Percentiles rank a stretch among this genome's conserved stretches.
Evolutionary conservation across 345 rosid species (phyloP).

Genomic region (Euphorbia lathyris): DNA sequence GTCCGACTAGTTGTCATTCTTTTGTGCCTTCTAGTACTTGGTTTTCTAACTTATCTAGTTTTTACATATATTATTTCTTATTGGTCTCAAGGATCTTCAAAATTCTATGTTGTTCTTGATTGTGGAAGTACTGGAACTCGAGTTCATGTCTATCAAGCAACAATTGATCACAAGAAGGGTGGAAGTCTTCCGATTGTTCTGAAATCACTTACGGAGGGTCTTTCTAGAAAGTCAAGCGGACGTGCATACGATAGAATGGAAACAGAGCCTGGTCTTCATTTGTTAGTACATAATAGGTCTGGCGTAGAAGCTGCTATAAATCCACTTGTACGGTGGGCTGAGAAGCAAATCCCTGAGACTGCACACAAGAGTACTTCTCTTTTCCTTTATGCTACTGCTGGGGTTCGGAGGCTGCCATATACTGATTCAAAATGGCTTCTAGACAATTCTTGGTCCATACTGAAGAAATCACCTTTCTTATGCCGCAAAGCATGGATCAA

Average conservation of each 20-base stretch:
- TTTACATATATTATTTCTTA: conserved; percentile 56
- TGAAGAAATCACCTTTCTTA: conserved; percentile 70
- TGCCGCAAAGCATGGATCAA: conserved; percentile 77
- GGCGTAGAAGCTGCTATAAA: conserved; percentile 75
- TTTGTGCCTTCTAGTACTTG: conserved; percentile 54
- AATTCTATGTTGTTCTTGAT: conserved; percentile 88
- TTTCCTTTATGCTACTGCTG: conserved; percentile 94
- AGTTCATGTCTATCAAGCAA: conserved; percentile 73
- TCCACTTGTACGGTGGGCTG: conserved; percentile 89
- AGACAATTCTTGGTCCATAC: conserved; percentile 76
- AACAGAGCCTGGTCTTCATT: conserved; percentile 93
- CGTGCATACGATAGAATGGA: conserved; percentile 98
- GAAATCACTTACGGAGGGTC: conserved; percentile 66
- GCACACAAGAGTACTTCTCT: conserved; percentile 81
- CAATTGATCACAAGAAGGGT: conserved; percentile 51
- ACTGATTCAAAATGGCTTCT: conserved; percentile 91
- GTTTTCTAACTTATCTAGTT: conserved; percentile 52
- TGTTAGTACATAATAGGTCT: conserved; percentile 68
- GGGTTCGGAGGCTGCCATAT: conserved; percentile 78
- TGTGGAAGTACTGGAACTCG: conserved; percentile 99
- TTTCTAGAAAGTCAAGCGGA: conserved; percentile 67
- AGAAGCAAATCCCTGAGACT: conserved; percentile 76
- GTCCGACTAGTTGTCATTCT: conserved; percentile 45
- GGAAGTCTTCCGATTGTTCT: conserved; percentile 68
- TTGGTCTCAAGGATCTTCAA: conserved; percentile 72